A percentile compares a stretch with the other conserved stretches of the same genome.
Evolutionary conservation across 2,329 filamentous ascomycete genomes (phyloP).

Genomic region (Coniella vitis): DNA sequence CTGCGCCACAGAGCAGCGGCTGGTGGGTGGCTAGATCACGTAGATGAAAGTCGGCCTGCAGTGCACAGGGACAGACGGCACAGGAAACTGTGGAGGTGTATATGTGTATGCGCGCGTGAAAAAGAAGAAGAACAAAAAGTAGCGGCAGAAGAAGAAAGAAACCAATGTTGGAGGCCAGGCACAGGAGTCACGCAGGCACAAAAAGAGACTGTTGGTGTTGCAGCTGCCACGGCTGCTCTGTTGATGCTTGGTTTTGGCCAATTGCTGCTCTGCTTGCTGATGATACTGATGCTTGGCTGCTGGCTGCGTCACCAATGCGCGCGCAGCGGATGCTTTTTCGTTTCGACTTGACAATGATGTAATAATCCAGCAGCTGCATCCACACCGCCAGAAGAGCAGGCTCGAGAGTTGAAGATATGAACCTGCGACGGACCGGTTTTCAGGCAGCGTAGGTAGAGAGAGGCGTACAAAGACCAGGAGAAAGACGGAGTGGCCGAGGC

Average conservation of each 20-base stretch:
- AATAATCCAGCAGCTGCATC: not conserved
- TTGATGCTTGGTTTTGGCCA: too few relatives aligned
- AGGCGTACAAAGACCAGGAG: not conserved
- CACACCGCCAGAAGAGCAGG: constrained; percentile 13
- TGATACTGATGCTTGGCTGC: not conserved
- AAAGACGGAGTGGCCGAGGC: constrained; percentile 9
- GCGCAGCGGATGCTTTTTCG: not conserved
- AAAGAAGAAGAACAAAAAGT: too few relatives aligned
- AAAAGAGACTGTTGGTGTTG: too few relatives aligned
- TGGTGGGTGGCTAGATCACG: too few relatives aligned
- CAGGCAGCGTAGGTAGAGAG: not conserved
- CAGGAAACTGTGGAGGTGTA: not conserved
- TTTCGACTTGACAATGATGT: constrained; percentile 6
- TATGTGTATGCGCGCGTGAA: not conserved
- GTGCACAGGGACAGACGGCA: not conserved
- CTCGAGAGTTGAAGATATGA: not conserved
- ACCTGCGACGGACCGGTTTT: not conserved
- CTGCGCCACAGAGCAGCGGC: too few relatives aligned
- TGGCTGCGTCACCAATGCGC: not conserved
- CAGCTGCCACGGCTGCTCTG: too few relatives aligned
- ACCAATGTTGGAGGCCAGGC: too few relatives aligned
- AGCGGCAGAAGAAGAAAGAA: too few relatives aligned
- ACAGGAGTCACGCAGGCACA: too few relatives aligned
- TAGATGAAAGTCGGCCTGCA: too few relatives aligned
- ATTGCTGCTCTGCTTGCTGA: too few relatives aligned